Evolutionary conservation across 306 rosid genomes (phyloP).

Genomic region (Cajanus cajan): DNA sequence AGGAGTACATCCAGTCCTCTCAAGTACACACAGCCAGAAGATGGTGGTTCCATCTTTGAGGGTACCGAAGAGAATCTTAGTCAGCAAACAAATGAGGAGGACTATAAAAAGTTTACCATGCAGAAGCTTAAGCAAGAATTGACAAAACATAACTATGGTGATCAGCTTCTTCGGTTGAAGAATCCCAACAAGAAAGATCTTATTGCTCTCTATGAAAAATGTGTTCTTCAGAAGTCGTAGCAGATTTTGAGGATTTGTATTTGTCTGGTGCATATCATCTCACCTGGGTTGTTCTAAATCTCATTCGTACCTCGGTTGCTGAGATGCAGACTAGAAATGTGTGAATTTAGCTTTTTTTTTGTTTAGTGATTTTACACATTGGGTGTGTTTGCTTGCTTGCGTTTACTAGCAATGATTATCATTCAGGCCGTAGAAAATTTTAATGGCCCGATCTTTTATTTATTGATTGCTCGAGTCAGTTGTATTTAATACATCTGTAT

Average conservation of each 20-base stretch:
- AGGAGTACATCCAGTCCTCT: constrained; percentile 68
- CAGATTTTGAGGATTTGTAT: constrained; percentile 33
- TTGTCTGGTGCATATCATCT: constrained; percentile 29
- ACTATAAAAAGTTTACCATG: constrained; percentile 76
- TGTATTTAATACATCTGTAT: constrained; percentile 26
- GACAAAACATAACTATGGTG: constrained; percentile 81
- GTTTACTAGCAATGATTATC: constrained; percentile 24
- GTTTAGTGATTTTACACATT: not conserved
- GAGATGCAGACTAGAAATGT: constrained; percentile 26
- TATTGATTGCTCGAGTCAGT: constrained; percentile 25
- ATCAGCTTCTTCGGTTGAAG: constrained; percentile 75
- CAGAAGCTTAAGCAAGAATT: constrained; percentile 90
- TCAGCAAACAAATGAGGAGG: constrained; percentile 65
- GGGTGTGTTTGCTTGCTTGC: constrained; percentile 26
- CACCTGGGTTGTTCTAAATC: constrained; percentile 15
- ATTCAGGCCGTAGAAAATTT: constrained; percentile 21
- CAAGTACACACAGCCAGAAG: constrained; percentile 59
- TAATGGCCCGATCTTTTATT: constrained; percentile 19
- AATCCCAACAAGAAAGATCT: constrained; percentile 77
- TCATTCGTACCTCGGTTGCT: constrained; percentile 9
- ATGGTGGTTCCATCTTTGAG: constrained; percentile 78
- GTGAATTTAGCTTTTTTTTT: not conserved
- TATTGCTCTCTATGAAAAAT: constrained; percentile 77
- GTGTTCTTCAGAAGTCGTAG: constrained; percentile 65
- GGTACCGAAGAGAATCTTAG: constrained; percentile 79